Base-by-base conservation (phyloP, 2,329 filamentous ascomycete species). In the Sarocladiaceae sp. region DNA sequence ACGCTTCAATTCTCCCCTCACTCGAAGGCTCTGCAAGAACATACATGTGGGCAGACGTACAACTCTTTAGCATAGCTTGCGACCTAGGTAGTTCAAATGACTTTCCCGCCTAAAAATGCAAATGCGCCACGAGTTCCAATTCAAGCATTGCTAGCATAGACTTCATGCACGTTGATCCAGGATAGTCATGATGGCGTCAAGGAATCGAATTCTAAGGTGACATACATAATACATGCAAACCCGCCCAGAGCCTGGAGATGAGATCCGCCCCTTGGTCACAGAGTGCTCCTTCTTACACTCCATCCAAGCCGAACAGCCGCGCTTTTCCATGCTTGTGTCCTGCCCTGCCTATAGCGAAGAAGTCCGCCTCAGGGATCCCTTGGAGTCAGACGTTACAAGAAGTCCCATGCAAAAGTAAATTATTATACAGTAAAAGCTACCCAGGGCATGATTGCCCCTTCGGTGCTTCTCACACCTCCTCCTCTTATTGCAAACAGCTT, bases 191-290 rank as follows among this genome's bases (percentile, higher is more conserved):
- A 57, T 59, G 53, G 57, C 59, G 39, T 56, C 52, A 57, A 50
- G 53, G 49, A 57, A 59, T 57, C 50, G 55, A 58, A 54, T 51
- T 62, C 55, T 58, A 58, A 54, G 56, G 54, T 60, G 58, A 48
- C 44, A 48, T 48, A 61, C 56, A 60, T 57, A 56, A 58, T 60
- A 62, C 60, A 63, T 59, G 58, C 57, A 53, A 61, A 60, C 50
- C 58, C 53, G 50, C 57, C 55, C 55, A 48, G 44, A 57, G 58
- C 55, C 52, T 55, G 46, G 64, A 66, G 62, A 60, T 64, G 62
- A 66, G 60, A 63, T 60, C 56, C 52, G 54, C 53, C 52, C 54
- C 51, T 33, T 48, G n/a, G 15, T 48, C n/a, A 31, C 22, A 33
- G 17, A 33, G 44, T 33, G 26, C 25, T 13, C 44, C 10, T 48